These are phyloP conservation scores for Trichocladium uniseriatum DNA, from an alignment of 495 filamentous ascomycete genomes.

Conservation along the genomic window DNA sequence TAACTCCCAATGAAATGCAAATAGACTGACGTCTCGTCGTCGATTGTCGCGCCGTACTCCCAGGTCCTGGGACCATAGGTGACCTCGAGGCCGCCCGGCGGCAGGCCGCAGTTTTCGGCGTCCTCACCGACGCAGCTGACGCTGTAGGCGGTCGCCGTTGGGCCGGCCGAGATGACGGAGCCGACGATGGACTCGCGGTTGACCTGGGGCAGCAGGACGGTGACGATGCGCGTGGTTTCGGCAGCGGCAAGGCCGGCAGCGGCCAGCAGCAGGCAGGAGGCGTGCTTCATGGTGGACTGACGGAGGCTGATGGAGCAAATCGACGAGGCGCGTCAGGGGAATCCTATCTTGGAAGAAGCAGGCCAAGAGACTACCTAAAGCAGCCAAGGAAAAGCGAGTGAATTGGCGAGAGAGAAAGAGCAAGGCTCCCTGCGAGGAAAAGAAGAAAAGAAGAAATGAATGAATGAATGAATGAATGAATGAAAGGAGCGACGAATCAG, in stretches of 20 bases:
- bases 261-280: conserved; percentile 15
- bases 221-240: conserved; percentile 22
- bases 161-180: conserved; percentile 33
- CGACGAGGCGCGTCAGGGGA: no score
- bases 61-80: conserved; percentile 24
- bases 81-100: conserved; percentile 21
- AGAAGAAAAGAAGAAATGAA: no score
- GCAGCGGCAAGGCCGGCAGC: conserved; percentile 23
- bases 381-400: no score
- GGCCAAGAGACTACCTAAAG: no score
- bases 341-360: no score
- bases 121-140: no score
- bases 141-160: conserved; percentile 33
- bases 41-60: conserved; percentile 14
- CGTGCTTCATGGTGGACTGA: conserved; percentile 3
- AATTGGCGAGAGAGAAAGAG: no score
- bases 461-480: neutral
- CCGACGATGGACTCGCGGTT: conserved; percentile 32
- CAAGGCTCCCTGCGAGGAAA: no score
- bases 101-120: no score
- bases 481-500: neutral
- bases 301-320: no score
- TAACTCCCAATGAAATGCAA: no score
- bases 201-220: conserved; percentile 29
- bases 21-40: neutral